Conservation (phyloP, 192 early-diverging fungal genomes). For the Podila epigama region DNA sequence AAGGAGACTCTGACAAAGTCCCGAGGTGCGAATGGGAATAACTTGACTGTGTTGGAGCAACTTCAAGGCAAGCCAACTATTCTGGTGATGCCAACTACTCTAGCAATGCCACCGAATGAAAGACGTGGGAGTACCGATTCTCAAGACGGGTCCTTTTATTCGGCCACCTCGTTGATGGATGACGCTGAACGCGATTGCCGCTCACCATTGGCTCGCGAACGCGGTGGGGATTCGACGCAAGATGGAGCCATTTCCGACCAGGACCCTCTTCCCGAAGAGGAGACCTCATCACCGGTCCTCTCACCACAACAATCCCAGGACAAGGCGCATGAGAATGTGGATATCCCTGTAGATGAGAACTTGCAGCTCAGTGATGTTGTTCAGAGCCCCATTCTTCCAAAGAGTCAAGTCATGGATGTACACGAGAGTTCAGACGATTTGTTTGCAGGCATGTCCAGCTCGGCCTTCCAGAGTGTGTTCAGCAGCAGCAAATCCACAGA, state of each 20-base stretch:
- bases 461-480: constrained; percentile 3
- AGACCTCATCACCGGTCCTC: too few relatives aligned
- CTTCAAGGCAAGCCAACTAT: constrained; percentile 32
- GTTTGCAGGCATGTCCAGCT: constrained; percentile 15
- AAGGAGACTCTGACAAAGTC: not conserved
- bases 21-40: not conserved
- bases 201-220: not conserved
- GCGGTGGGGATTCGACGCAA: too few relatives aligned
- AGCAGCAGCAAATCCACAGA: too few relatives aligned
- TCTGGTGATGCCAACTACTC: too few relatives aligned
- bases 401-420: constrained; percentile 17
- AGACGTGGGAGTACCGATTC: not conserved
- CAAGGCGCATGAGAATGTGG: too few relatives aligned
- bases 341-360: too few relatives aligned
- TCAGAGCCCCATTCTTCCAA: not conserved
- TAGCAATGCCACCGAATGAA: not conserved
- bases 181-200: constrained; percentile 1
- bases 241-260: too few relatives aligned
- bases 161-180: constrained; percentile 13
- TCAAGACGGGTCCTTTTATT: constrained; percentile 19
- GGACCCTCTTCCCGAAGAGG: too few relatives aligned
- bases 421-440: constrained; percentile 13
- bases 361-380: not conserved
- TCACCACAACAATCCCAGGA: too few relatives aligned
- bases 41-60: constrained; percentile 1